Base-by-base conservation (phyloP, 2,329 filamentous ascomycete genomes). In the Didymella segeticola region DNA sequence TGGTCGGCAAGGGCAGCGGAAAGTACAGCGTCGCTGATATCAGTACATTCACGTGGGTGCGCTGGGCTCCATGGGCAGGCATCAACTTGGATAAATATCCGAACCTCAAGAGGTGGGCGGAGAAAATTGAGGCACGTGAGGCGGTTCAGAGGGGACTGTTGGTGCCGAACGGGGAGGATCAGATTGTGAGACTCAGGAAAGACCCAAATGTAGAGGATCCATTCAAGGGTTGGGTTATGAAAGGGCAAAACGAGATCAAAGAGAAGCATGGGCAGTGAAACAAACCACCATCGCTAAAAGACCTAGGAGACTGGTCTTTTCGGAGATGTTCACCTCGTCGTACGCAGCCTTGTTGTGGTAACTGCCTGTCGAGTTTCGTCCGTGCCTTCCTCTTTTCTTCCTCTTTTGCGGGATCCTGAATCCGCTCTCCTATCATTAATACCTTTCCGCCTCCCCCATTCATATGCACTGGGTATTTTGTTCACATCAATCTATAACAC, bases 11-110 rank as follows among this genome's bases (percentile, higher is more conserved):
- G 9, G 80, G 80, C 1, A 79, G 79, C 58, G 82, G 82, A 70
- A 83, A 83, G 59, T 79, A 63, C 29, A 64, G 56, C 9, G 68
- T 90, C 61, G 91, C 90, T 1, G 91, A 96, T 72, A 89, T 68
- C 0, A 95, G 56, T 79, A 84, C 83, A 67, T 91, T 88, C 83
- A 89, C 89, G 15, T 95, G 90, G 90, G 83, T 93, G 7, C 78
- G 85, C 4, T 75, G 75, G n/a, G 78, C 82, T 2, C 74, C 77
- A 3, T 84, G 86, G 78, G 78, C 81, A 0, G 86, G 87, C 3
- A 71, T 90, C 31, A 83, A 90, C 34, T 82, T 93, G 42, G 77
- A 84, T 0, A 85, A 91, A 57, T 95, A 84, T 67, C 82, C 82
- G 22, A 77, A 81, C 61, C 31, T 85, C 59, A 65, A 81, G 55